Evolutionary conservation across 2,329 filamentous ascomycete genomes (phyloP).

Genomic region (Hirsutella minnesotensis): DNA sequence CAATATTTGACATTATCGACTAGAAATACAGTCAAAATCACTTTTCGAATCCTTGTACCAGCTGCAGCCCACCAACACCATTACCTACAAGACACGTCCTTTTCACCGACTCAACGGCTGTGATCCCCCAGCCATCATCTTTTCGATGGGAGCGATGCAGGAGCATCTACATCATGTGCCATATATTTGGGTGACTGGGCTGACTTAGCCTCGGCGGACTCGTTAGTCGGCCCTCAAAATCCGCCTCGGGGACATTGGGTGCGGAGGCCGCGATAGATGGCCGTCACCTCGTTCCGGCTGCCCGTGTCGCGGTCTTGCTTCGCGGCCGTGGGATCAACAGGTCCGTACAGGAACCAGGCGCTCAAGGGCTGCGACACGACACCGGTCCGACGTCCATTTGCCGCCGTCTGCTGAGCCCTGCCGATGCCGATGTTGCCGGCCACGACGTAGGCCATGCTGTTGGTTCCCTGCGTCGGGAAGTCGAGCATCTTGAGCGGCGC

Average conservation of each 20-base stretch:
- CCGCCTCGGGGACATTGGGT: neutral
- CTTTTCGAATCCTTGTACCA: too few relatives aligned
- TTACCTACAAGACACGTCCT: too few relatives aligned
- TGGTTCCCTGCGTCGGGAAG: conserved; percentile 5
- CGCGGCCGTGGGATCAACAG: conserved; percentile 12
- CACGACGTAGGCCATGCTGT: conserved; percentile 19
- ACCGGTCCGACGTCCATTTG: conserved; percentile 1
- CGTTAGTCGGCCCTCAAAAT: too few relatives aligned
- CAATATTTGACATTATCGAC: too few relatives aligned
- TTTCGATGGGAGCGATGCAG: too few relatives aligned
- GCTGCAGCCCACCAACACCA: too few relatives aligned
- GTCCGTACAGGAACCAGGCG: conserved; percentile 28
- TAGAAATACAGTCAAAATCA: too few relatives aligned
- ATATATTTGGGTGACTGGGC: too few relatives aligned
- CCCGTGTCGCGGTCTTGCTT: conserved; percentile 11
- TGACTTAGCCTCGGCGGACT: too few relatives aligned
- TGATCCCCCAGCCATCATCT: too few relatives aligned
- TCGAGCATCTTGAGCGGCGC: conserved; percentile 26
- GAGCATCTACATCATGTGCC: too few relatives aligned
- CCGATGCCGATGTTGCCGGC: conserved; percentile 25
- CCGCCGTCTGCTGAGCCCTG: conserved; percentile 9
- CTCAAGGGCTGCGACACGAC: conserved; percentile 22
- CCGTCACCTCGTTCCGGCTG: conserved; percentile 10
- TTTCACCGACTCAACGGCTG: too few relatives aligned
- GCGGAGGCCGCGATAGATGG: conserved; percentile 5